Evolutionary conservation across 768 basidiomycete species (phyloP), one percentile per base, ranked within the genome.

Genomic region (Lanmaoa pseudosensibilis): DNA sequence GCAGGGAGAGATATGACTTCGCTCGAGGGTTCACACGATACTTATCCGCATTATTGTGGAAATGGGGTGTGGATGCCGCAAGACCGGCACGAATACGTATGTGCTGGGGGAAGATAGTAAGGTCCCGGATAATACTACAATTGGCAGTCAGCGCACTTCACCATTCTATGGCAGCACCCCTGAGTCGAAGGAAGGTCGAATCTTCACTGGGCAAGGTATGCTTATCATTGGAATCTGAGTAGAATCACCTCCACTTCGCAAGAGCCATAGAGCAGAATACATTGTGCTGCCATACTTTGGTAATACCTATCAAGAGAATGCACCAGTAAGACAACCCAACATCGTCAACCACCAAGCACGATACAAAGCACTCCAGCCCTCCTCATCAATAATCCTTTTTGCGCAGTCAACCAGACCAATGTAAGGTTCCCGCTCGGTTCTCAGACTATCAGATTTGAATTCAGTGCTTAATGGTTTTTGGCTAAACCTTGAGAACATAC

Each of bases 331-430:
- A 39, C 82, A 81, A 30, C 83, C 86, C 39, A 90, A 61, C 69
- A 88, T 75, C 5, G 88, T 90, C 48, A 92, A 66, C 92, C 91
- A 93, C 90, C 90, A 93, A 5, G 86, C 92, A 34, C 91, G 85
- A 67, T 90, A 92, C 52, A 94, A 69, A 0, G 88, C 80, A 61
- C 70, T 68, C 74, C 80, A 81, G 1, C 92, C 92, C 69, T 94
- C 92, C 70, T 94, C 92, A 34, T 87, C 79, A 13, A 88, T 67
- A 34, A 93, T 91, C 60, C 84, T 80, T 72, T 88, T 88, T 12
- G 78, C 84, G 56, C 90, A 92, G 67, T 94, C 88, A 9, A 82
- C 69, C 33, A 94, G 70, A 8, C 92, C 86, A 36, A 80, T 67
- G 66, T 94, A 94, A 30, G 92, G 90, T 63, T 94, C 89, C 41